A percentile compares a stretch with the other conserved stretches of the same genome.
phyloP scores from a whole-genome alignment of 1,284 basidiomycete species.

The Athelia sp. region DNA sequence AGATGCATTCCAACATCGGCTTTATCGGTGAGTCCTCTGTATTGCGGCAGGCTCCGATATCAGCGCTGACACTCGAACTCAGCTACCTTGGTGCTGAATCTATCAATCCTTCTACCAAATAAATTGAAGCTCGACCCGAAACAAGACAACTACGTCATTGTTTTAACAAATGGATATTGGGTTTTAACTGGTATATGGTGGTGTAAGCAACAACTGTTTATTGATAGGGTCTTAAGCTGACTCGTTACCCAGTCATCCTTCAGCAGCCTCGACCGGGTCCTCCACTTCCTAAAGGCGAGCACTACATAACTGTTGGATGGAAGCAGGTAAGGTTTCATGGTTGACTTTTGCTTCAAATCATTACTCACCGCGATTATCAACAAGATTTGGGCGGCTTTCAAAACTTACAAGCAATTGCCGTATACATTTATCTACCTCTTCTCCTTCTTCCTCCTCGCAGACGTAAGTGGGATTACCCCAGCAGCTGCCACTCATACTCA shows the following conservation, averaged over 20 bases:
- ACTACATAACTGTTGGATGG: slow-evolving; percentile 75
- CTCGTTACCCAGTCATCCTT: slow-evolving; percentile 55
- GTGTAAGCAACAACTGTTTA: slow-evolving; percentile 48
- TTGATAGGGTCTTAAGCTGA: not conserved
- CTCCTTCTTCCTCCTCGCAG: slow-evolving; percentile 73
- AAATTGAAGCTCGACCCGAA: slow-evolving; percentile 56
- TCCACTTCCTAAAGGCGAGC: slow-evolving; percentile 63
- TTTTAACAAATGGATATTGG: slow-evolving; percentile 71
- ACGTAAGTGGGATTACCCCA: slow-evolving; percentile 37
- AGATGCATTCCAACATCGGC: slow-evolving; percentile 76
- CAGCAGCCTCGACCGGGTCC: slow-evolving; percentile 75
- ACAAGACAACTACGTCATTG: slow-evolving; percentile 69
- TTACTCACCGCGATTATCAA: slow-evolving; percentile 1
- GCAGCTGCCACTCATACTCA: not conserved
- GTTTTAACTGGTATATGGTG: slow-evolving; percentile 73
- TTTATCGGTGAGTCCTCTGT: slow-evolving; percentile 36
- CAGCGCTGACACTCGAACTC: too few species aligned
- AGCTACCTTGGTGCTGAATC: slow-evolving; percentile 58
- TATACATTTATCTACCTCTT: slow-evolving; percentile 75
- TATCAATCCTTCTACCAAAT: slow-evolving; percentile 73
- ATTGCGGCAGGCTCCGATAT: too few species aligned
- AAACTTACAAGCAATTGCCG: slow-evolving; percentile 68
- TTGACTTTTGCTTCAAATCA: not conserved
- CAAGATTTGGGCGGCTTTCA: slow-evolving; percentile 65
- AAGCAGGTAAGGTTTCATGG: slow-evolving; percentile 50